phyloP scores from a whole-genome alignment of 805 yeast genomes.

The Metschnikowia colocasiae region DNA sequence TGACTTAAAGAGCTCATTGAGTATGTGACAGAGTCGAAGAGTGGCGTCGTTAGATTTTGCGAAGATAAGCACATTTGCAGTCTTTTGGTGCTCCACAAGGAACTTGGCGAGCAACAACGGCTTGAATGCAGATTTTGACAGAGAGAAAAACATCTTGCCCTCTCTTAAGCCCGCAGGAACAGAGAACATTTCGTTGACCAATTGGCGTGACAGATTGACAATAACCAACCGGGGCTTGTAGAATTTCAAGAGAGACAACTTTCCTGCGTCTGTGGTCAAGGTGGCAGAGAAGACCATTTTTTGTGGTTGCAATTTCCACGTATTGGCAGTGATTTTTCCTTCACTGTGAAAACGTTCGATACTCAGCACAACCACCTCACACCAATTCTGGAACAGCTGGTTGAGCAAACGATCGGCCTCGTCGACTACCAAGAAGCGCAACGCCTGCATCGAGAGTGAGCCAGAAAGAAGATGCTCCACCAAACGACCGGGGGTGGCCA shows the following conservation, averaged over 20 bases:
- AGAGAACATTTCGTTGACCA: conserved; percentile 55
- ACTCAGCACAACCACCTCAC: conserved; percentile 48
- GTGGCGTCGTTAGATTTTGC: conserved; percentile 83
- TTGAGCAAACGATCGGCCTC: conserved; percentile 81
- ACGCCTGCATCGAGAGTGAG: conserved; percentile 45
- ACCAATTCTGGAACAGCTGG: conserved; percentile 94
- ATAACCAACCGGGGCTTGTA: conserved; percentile 69
- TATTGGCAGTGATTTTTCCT: conserved; percentile 23
- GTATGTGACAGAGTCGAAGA: conserved; percentile 66
- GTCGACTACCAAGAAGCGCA: conserved; percentile 67
- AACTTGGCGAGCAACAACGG: conserved; percentile 70
- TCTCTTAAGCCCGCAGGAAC: conserved; percentile 55
- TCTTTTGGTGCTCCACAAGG: conserved; percentile 33
- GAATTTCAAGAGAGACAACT: conserved; percentile 67
- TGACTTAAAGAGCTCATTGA: conserved; percentile 40
- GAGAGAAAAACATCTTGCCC: conserved; percentile 37
- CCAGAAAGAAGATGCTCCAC: conserved; percentile 63
- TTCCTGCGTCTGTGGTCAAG: conserved; percentile 87
- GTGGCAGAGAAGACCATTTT: conserved; percentile 89
- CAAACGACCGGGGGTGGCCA: conserved; percentile 75
- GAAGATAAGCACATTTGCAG: conserved; percentile 52
- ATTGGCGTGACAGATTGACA: conserved; percentile 53
- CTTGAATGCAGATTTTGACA: conserved; percentile 47
- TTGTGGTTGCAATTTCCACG: conserved; percentile 42
- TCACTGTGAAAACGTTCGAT: conserved; percentile 22